Evolutionary conservation across 2,329 filamentous ascomycete genomes (phyloP), one percentile per base, ranked within the genome.

Genomic region (Alternaria sp.): DNA sequence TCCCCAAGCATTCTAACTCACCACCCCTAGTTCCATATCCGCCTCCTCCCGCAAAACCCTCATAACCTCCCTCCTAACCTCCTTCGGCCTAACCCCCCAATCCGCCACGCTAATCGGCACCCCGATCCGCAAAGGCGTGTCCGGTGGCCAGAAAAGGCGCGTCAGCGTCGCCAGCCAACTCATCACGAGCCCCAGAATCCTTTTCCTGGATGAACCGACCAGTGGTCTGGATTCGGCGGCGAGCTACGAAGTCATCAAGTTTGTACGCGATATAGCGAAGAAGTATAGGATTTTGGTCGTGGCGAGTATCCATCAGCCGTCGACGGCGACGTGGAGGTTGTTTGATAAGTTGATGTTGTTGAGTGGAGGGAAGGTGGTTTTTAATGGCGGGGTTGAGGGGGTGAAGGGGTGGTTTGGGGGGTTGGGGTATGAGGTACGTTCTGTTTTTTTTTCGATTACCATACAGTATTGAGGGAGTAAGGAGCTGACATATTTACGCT

Each of bases 181-280:
- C 37, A 92, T 96, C 72, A 95, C 92, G 2, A 89, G 87, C 61
- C 93, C 93, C 0, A 92, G 90, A 78, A 89, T 96, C 8, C 79
- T 97, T 23, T 96, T 97, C 74, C 81, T 96, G 30, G 92, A 96
- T 74, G 92, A 96, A 79, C 92, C 92, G 1, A 97, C 93, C 0
- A 93, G 90, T 68, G 93, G 93, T 9, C 83, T 96, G 10, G 93
- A 97, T 77, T 94, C 92, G 8, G 89, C 89, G 0, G 90, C 90
- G 0, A 92, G 90, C 61, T 89, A 84, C 68, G 92, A 96, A 78
- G 91, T 96, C 21, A 88, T 95, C 59, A 89, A 84, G 3, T 94
- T 92, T 76, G 86, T 95, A 53, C 88, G 86, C 73, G 82, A 84
- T 10, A 85, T 94, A 28, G 92, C 89, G 0, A 86, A 85, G 74